phyloP scores from a whole-genome alignment of 495 filamentous ascomycete species.

The Aspergillus indologenus region DNA sequence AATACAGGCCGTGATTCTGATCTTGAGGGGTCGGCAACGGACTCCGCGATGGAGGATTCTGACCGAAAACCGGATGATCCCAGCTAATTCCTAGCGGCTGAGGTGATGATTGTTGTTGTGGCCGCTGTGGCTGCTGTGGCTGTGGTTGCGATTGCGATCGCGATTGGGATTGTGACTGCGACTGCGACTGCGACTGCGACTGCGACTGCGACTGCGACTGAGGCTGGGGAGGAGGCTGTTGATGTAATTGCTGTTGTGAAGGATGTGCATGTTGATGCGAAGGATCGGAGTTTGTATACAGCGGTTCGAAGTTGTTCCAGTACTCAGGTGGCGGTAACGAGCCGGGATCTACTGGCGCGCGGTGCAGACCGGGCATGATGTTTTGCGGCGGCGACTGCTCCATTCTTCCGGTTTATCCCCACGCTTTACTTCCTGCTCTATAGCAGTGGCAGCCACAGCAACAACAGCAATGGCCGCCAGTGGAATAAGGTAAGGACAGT shows the following conservation, averaged over 20 bases:
- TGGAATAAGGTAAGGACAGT: background rate
- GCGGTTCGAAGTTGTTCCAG: conserved; percentile 39
- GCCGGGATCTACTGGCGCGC: conserved; percentile 26
- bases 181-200: conserved; percentile 28
- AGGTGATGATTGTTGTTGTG: conserved; percentile 19
- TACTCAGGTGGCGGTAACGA: conserved; percentile 31
- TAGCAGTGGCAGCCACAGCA: background rate
- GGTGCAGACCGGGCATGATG: conserved; percentile 32
- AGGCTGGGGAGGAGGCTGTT: conserved; percentile 17
- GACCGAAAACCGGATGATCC: conserved; percentile 36
- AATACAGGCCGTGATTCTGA: conserved; percentile 31
- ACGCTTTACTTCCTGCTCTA: background rate
- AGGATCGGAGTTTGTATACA: conserved; percentile 28
- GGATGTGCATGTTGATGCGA: conserved; percentile 28
- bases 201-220: conserved; percentile 26
- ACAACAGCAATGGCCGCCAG: too few relatives aligned
- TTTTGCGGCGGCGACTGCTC: conserved; percentile 40
- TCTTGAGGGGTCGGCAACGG: conserved; percentile 24
- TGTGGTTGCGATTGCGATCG: conserved; percentile 23
- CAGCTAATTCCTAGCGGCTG: conserved; percentile 34
- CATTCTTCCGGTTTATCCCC: conserved; percentile 28
- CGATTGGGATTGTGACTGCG: conserved; percentile 21
- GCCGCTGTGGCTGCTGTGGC: conserved; percentile 30
- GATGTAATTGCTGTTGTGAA: conserved; percentile 20
- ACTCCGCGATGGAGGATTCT: conserved; percentile 30